phyloP scores from a whole-genome alignment of 345 rosid genomes.

The Aegle marmelos region DNA sequence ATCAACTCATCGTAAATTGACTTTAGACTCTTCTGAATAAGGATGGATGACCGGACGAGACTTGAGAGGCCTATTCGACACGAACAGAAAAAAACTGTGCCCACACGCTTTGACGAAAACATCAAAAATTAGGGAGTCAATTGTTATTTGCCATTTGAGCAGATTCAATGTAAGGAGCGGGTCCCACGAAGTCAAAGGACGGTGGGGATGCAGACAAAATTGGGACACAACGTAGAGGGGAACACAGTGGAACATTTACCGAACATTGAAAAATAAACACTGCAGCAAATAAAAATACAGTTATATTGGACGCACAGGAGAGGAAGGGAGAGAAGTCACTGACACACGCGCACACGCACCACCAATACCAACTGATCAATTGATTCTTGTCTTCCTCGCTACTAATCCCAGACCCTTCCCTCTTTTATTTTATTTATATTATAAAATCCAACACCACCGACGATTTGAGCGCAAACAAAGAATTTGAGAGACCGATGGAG shows the following conservation, averaged over 20 bases:
- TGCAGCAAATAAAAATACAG: neutral
- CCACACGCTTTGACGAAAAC: too few species aligned
- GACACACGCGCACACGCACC: too few species aligned
- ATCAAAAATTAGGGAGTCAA: neutral
- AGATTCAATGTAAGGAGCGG: neutral
- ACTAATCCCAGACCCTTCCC: constrained; percentile 19
- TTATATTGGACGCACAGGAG: neutral
- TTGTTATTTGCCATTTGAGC: too few species aligned
- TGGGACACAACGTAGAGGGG: neutral
- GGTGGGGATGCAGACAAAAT: neutral
- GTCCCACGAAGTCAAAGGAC: neutral
- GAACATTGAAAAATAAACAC: neutral
- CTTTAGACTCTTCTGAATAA: neutral
- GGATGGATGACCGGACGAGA: neutral
- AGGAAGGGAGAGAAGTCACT: neutral
- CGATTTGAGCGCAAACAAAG: neutral
- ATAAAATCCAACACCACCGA: neutral
- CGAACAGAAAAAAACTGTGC: neutral
- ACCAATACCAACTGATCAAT: constrained; percentile 19
- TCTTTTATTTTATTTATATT: neutral
- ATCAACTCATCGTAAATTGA: neutral
- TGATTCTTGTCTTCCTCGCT: constrained; percentile 50
- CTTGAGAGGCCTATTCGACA: neutral
- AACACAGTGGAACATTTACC: neutral
- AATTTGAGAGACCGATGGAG: neutral